Percentiles rank a stretch among this genome's conserved stretches.
These are phyloP conservation scores for Suhomyces yuchorum DNA, from an alignment of 1,139 yeast genomes.

Conservation along the genomic window DNA sequence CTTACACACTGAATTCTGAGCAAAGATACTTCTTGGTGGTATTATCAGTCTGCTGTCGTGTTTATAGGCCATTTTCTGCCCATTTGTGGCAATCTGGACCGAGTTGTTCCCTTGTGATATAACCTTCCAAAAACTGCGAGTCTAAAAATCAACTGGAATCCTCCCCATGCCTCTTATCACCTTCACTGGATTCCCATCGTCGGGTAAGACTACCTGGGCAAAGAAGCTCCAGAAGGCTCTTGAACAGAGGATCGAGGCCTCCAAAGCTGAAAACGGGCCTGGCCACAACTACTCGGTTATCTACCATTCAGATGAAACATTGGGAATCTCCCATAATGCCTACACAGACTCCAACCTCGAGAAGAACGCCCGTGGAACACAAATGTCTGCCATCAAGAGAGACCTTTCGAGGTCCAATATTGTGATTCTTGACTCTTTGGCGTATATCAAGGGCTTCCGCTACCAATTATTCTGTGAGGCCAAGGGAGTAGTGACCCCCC, in stretches of 20 bases:
- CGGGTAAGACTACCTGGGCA: conserved; percentile 85
- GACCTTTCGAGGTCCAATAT: conserved; percentile 67
- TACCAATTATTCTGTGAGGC: conserved; percentile 95
- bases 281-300: conserved; percentile 62
- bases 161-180: conserved; percentile 78
- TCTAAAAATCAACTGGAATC: background rate
- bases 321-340: conserved; percentile 69
- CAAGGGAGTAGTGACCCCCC: conserved; percentile 77
- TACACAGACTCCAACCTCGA: conserved; percentile 74
- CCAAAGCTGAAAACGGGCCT: conserved; percentile 39
- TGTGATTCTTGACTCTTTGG: conserved; percentile 81
- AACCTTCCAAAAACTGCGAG: conserved; percentile 2
- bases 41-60: no score
- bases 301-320: conserved; percentile 73
- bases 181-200: conserved; percentile 80
- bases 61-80: background rate
- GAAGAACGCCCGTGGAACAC: conserved; percentile 79
- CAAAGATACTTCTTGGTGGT: no score
- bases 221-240: conserved; percentile 50
- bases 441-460: conserved; percentile 93
- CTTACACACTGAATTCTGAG: no score
- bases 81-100: background rate
- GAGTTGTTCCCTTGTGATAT: background rate
- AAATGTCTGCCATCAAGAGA: conserved; percentile 86
- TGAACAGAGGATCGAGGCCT: conserved; percentile 46